Base-by-base conservation (phyloP, 1,284 basidiomycete species). In the Psilocybe mexicana region DNA sequence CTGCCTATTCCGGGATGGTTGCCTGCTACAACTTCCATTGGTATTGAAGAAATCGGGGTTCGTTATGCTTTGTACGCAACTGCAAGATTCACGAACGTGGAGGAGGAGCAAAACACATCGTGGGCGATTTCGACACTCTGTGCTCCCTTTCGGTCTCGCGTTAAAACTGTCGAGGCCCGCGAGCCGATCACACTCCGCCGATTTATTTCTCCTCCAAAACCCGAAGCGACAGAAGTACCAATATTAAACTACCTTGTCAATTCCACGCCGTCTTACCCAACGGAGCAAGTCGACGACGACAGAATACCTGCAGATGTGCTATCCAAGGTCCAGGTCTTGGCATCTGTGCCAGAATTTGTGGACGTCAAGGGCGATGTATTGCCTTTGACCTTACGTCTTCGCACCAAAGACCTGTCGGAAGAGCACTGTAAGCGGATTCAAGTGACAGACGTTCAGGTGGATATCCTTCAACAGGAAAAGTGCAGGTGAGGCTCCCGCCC, bases 1-100 rank as follows among this genome's bases (percentile, higher is more conserved):
- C 71, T 93, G 5, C 79, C 82, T 18, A 72, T 92, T 24, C 90
- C 90, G 5, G 90, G 90, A 8, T 93, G 91, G 91, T 76, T 93
- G 3, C 90, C 90, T 12, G 76, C 79, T 1, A 81, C 82, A 12
- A 76, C 82, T 10, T 59, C 61, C 1, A 80, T 83, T 60, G 83
- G 84, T 24, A 69, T 80, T 10, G 77, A 78, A 7, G 74, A 75
- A 14, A 67, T 80, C 24, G 87, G 88, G 23, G 81, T 83, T 14
- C 78, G 76, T 52, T 93, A 93, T 66, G 74, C 77, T n/a, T 76
- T 93, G 35, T 84, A 83, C 63, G 87, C 88, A 8, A 81, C 81
- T 25, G 88, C 87, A 4, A 83, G 78, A 61, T 87, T 85, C 63
- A 61, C 74, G 30, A 70, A 75, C 49, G 56, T 79, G 40, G 80